Base-by-base conservation (phyloP, 1,284 basidiomycete species). In the Melanopsichium pennsylvanicum region DNA sequence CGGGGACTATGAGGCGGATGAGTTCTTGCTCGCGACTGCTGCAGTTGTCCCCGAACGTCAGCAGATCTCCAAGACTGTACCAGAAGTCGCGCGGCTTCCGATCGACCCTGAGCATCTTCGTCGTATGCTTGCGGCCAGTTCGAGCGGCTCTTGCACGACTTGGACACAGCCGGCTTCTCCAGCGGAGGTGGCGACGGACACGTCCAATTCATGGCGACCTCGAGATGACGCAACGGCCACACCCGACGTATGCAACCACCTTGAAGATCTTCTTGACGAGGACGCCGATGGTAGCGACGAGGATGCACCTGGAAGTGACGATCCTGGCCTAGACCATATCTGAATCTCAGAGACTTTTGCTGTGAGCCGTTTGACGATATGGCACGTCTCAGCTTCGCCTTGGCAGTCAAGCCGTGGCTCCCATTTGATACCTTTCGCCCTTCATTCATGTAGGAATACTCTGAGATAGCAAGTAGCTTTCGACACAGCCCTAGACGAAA, bases 211-310 rank as follows among this genome's bases (percentile, higher is more conserved):
- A 3, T 47, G 40, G 50, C 31, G n/a, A 25, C 34, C 21, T 2
- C 43, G 31, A 8, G 38, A 47, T 19, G 25, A 32, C 13, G 51
- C 39, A 4, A 41, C 41, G 2, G 43, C 51, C 16, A 54, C 60
- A 13, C 42, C 52, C 2, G 46, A 54, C 7, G 13, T 38, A 3
- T 44, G 41, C 35, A 57, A 61, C 22, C 31, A 37, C 13, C 37
- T 15, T 5, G n/a, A 26, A 29, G 55, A 59, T 32, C 29, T 61
- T 4, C 47, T 23, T 7, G 66, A 70, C 22, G 62, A 60, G 39
- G 62, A 69, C 18, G 66, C 66, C 5, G 66, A 69, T 18, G 64
- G 63, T 6, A 62, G 59, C 39, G 64, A 68, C 39, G 68, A 70
- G 38, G 68, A 70, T 46, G 60, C 61, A 15, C 68, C 63, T 4